Percentiles rank a stretch among this genome's conserved stretches.
These are phyloP conservation scores for Didymella glomerata DNA, from an alignment of 2,329 filamentous ascomycete genomes.

Conservation along the genomic window DNA sequence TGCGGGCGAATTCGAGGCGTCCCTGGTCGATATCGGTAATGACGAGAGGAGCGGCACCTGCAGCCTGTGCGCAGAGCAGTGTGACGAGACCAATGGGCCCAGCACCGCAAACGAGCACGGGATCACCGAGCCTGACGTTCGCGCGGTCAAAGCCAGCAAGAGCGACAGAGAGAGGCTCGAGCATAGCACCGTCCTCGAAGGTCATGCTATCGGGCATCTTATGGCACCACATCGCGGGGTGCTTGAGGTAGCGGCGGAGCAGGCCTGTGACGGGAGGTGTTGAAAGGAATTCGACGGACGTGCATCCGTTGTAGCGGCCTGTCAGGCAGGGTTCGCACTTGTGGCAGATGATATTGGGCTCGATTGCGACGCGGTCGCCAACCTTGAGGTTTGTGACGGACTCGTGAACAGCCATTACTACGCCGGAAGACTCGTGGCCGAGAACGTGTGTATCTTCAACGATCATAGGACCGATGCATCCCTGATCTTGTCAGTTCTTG, in stretches of 20 bases:
- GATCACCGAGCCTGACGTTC: conserved; percentile 81
- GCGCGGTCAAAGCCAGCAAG: conserved; percentile 88
- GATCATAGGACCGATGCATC: conserved; percentile 95
- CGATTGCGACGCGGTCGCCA: conserved; percentile 78
- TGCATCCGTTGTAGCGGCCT: conserved; percentile 94
- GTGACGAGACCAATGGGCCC: conserved; percentile 94
- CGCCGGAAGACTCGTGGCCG: conserved; percentile 91
- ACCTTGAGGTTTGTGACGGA: conserved; percentile 79
- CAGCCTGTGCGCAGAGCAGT: conserved; percentile 81
- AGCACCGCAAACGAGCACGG: conserved; percentile 88
- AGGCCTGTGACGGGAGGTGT: conserved; percentile 90
- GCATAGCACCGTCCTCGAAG: conserved; percentile 87
- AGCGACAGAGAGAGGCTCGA: conserved; percentile 90
- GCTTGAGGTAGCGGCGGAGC: conserved; percentile 90
- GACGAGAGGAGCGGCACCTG: conserved; percentile 88
- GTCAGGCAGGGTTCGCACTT: conserved; percentile 90
- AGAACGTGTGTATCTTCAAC: conserved; percentile 89
- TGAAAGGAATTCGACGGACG: conserved; percentile 83
- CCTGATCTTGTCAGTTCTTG: conserved; percentile 30
- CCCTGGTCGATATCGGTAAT: conserved; percentile 95
- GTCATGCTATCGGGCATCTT: conserved; percentile 88
- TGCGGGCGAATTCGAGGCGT: conserved; percentile 82
- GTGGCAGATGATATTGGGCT: conserved; percentile 93
- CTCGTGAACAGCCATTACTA: conserved; percentile 79
- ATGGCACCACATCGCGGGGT: conserved; percentile 94